Percentiles rank a stretch among this genome's conserved stretches.
Conservation (phyloP, 768 basidiomycete genomes). For the Leccinellum luteum region DNA sequence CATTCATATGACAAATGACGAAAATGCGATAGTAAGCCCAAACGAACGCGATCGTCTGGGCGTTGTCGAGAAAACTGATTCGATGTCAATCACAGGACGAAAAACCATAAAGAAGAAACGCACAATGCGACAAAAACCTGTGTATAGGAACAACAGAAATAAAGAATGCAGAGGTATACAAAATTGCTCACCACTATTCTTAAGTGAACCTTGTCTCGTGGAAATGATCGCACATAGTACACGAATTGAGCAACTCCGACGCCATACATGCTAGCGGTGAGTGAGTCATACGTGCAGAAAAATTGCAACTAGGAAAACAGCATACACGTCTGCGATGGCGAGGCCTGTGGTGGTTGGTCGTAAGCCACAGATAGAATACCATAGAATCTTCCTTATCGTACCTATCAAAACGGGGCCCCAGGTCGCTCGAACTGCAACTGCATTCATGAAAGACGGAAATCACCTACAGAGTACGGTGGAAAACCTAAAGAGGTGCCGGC, state of each 20-base stretch:
- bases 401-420: slow-evolving; percentile 20
- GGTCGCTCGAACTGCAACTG: not conserved
- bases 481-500: not conserved
- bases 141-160: not conserved
- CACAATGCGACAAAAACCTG: slow-evolving; percentile 13
- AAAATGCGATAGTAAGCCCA: slow-evolving; percentile 1
- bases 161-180: not conserved
- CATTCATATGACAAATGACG: slow-evolving; percentile 9
- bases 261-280: not conserved
- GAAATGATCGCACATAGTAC: slow-evolving; percentile 18
- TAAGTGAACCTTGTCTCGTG: slow-evolving; percentile 8
- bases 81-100: not conserved
- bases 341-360: slow-evolving; percentile 16
- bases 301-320: not conserved
- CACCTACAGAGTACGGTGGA: not conserved
- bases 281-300: not conserved
- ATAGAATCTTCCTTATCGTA: not conserved
- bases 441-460: slow-evolving; percentile 7
- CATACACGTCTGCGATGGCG: slow-evolving; percentile 12
- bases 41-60: not conserved
- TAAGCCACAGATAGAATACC: too few relatives aligned
- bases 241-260: not conserved
- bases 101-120: not conserved
- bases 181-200: slow-evolving; percentile 14
- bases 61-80: slow-evolving; percentile 9